phyloP scores from a whole-genome alignment of 83 land plant genomes.

The Larix sibirica region DNA sequence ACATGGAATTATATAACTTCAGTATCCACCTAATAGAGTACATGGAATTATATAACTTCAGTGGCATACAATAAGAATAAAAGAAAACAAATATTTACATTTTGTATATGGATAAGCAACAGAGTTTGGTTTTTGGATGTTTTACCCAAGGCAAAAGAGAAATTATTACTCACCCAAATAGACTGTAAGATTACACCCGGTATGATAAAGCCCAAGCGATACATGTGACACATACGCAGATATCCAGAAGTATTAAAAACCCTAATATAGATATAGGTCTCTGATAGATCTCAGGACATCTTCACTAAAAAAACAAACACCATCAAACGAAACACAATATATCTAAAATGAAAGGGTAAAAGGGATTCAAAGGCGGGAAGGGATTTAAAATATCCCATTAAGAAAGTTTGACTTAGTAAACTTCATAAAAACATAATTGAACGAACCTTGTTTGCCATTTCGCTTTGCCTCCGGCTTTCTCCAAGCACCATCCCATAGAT shows the following conservation, averaged over 20 bases:
- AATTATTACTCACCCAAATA: slow-evolving; percentile 11
- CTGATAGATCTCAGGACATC: no score
- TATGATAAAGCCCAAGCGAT: not conserved
- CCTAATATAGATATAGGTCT: no score
- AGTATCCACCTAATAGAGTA: not conserved
- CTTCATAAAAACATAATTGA: not conserved
- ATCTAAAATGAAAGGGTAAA: not conserved
- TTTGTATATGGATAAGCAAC: not conserved
- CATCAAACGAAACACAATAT: no score
- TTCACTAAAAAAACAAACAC: not conserved
- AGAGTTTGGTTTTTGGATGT: not conserved
- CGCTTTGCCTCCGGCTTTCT: not conserved
- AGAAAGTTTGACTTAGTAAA: no score
- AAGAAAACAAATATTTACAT: not conserved
- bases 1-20: not conserved
- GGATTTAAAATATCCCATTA: no score
- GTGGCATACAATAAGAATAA: not conserved
- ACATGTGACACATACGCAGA: not conserved
- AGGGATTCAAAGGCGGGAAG: not conserved
- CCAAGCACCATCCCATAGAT: slow-evolving; percentile 29
- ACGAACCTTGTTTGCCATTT: not conserved
- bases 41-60: not conserved
- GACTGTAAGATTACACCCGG: not conserved
- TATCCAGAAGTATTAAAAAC: not conserved
- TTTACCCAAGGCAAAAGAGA: not conserved